phyloP scores from a whole-genome alignment of 2,329 filamentous ascomycete genomes.

The Daldinia sp. region DNA sequence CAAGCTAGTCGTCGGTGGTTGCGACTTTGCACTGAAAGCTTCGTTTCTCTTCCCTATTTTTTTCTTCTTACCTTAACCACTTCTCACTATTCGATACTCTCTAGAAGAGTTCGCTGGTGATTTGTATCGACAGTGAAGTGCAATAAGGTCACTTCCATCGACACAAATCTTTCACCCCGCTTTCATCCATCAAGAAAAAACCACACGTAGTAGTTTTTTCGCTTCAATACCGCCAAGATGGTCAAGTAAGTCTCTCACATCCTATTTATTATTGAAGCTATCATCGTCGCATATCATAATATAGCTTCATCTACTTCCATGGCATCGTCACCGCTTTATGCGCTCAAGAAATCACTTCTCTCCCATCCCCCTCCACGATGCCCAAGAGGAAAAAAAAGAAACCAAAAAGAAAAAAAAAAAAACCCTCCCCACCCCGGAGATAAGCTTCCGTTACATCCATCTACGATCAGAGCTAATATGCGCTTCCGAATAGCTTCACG shows the following conservation, averaged over 20 bases:
- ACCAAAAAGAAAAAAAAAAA: no score
- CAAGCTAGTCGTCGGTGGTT: slow-evolving; percentile 45
- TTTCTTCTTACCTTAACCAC: slow-evolving; percentile 13
- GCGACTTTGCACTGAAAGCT: slow-evolving; percentile 39
- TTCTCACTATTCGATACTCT: slow-evolving; percentile 26
- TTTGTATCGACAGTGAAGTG: slow-evolving; percentile 30
- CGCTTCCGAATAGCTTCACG: slow-evolving; percentile 79
- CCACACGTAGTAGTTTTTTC: slow-evolving; percentile 50
- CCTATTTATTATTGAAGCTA: slow-evolving; percentile 12
- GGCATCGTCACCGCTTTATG: slow-evolving; percentile 5
- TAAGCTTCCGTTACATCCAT: slow-evolving; percentile 46
- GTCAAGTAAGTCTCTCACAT: slow-evolving; percentile 83
- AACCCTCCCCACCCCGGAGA: slow-evolving; percentile 51
- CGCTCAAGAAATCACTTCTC: slow-evolving; percentile 12
- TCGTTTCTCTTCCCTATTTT: slow-evolving; percentile 29
- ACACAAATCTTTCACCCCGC: slow-evolving; percentile 34
- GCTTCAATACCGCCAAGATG: slow-evolving; percentile 89
- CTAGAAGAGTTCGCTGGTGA: slow-evolving; percentile 35
- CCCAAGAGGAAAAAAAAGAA: no score
- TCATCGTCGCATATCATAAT: not conserved
- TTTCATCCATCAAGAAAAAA: slow-evolving; percentile 17
- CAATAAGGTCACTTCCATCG: slow-evolving; percentile 32
- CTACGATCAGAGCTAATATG: slow-evolving; percentile 56
- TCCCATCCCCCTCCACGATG: slow-evolving; percentile 10
- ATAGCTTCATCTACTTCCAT: not conserved